Conservation (phyloP, 352 stramenopile species). For the Aphanomyces astaci region DNA sequence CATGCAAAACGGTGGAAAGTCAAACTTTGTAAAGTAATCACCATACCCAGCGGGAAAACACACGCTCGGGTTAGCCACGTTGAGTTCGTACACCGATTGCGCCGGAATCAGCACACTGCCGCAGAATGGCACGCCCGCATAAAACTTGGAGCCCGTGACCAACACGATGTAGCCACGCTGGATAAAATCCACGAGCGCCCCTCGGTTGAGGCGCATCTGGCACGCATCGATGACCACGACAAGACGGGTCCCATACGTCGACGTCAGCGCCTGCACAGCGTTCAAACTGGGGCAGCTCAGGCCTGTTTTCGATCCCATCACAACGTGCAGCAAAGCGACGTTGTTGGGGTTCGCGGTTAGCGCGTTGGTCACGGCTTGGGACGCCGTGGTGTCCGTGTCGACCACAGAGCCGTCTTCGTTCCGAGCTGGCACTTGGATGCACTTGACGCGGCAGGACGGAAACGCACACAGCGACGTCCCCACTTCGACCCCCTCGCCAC, state of each 20-base stretch:
- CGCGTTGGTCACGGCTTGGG: conserved; percentile 42
- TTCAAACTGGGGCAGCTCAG: conserved; percentile 69
- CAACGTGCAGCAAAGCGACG: conserved; percentile 78
- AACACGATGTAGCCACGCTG: conserved; percentile 61
- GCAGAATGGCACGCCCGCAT: conserved; percentile 76
- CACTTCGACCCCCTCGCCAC: conserved; percentile 39
- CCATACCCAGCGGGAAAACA: conserved; percentile 61
- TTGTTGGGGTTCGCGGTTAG: conserved; percentile 40
- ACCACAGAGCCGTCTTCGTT: conserved; percentile 48
- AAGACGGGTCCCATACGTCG: conserved; percentile 55
- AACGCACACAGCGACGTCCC: conserved; percentile 49
- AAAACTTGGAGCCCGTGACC: conserved; percentile 85
- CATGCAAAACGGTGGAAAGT: conserved; percentile 60
- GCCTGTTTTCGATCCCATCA: conserved; percentile 81
- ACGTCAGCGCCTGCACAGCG: conserved; percentile 41
- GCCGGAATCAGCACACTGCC: conserved; percentile 75
- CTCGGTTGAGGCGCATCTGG: conserved; percentile 69
- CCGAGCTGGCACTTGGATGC: conserved; percentile 50
- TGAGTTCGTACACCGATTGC: conserved; percentile 68
- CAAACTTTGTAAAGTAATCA: conserved; percentile 80
- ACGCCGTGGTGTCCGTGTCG: conserved; percentile 43
- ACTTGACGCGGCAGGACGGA: conserved; percentile 49
- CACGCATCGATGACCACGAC: conserved; percentile 83
- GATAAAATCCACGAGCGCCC: conserved; percentile 53
- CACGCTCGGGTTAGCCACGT: conserved; percentile 45